Evolutionary conservation across 306 rosid genomes (phyloP).

Genomic region (Cucumis melo): DNA sequence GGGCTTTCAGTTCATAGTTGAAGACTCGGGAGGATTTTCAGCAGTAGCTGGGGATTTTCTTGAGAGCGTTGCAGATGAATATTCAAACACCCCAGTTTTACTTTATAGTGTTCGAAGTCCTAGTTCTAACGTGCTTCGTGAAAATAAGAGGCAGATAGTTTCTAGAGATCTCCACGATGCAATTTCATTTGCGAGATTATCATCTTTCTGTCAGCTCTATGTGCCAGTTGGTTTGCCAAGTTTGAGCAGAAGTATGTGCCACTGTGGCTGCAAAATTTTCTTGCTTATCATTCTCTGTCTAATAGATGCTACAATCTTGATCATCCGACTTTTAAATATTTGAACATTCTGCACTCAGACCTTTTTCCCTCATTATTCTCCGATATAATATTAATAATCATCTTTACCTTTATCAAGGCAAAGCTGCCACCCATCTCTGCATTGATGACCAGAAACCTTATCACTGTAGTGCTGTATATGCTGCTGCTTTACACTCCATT

Average conservation of each 20-base stretch:
- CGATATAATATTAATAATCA: slow-evolving; percentile 3
- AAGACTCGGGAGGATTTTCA: slow-evolving; percentile 87
- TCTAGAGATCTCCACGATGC: slow-evolving; percentile 67
- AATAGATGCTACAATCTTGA: neutral
- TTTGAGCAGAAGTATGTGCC: slow-evolving; percentile 48
- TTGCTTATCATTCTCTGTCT: slow-evolving; percentile 3
- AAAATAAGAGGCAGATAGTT: slow-evolving; percentile 42
- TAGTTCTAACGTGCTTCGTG: slow-evolving; percentile 16
- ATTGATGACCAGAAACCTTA: slow-evolving; percentile 53
- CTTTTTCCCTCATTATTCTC: neutral
- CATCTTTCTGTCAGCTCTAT: slow-evolving; percentile 57
- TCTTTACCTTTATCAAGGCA: slow-evolving; percentile 34
- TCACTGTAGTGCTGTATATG: slow-evolving; percentile 79
- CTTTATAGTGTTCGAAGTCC: slow-evolving; percentile 55
- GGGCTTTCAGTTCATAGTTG: slow-evolving; percentile 85
- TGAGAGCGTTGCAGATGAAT: slow-evolving; percentile 76
- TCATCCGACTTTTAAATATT: neutral
- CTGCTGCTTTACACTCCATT: slow-evolving; percentile 63
- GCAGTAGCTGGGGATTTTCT: slow-evolving; percentile 61
- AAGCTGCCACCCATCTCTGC: slow-evolving; percentile 46
- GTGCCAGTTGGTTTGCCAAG: slow-evolving; percentile 76
- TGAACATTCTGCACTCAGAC: neutral
- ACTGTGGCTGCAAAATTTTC: slow-evolving; percentile 3
- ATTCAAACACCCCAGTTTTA: slow-evolving; percentile 51
- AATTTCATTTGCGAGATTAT: slow-evolving; percentile 67